Evolutionary conservation across 2,329 filamentous ascomycete genomes (phyloP).

Genomic region (Esteya vermicola): DNA sequence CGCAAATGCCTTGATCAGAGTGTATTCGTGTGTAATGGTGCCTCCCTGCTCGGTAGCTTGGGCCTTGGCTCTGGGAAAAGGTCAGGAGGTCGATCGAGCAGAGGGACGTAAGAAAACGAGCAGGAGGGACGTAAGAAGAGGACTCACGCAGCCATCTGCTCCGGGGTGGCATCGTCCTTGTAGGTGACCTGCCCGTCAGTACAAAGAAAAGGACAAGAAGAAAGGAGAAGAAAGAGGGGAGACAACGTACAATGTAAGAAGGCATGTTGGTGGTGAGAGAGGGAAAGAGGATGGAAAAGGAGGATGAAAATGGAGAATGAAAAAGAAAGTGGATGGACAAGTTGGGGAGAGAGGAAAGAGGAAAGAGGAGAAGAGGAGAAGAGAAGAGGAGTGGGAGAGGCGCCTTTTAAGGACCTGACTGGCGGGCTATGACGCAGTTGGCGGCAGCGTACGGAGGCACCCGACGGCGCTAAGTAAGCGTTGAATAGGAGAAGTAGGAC

Average conservation of each 20-base stretch:
- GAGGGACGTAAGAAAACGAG: not conserved
- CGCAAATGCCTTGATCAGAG: slow-evolving; percentile 85
- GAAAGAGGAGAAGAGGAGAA: not conserved
- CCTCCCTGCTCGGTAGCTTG: slow-evolving; percentile 62
- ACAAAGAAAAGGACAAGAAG: too few relatives aligned
- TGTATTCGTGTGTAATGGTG: slow-evolving; percentile 72
- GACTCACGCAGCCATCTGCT: slow-evolving; percentile 53
- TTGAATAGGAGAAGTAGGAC: too few relatives aligned
- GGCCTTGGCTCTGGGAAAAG: slow-evolving; percentile 53
- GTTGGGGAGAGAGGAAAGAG: not conserved
- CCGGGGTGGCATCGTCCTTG: slow-evolving; percentile 52
- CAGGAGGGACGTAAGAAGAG: not conserved
- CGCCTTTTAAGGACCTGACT: not conserved
- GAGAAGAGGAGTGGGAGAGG: not conserved
- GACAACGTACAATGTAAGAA: slow-evolving; percentile 11
- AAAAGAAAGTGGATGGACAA: not conserved
- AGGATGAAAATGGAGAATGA: not conserved
- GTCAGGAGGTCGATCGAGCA: not conserved
- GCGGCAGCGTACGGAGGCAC: not conserved
- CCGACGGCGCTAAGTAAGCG: not conserved
- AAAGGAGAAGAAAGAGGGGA: too few relatives aligned
- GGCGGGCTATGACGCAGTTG: not conserved
- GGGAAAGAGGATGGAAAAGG: not conserved
- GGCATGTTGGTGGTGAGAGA: slow-evolving; percentile 9
- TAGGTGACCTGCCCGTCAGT: slow-evolving; percentile 79